Conservation (phyloP, 1,139 yeast species). For the Candida sanyaensis region DNA sequence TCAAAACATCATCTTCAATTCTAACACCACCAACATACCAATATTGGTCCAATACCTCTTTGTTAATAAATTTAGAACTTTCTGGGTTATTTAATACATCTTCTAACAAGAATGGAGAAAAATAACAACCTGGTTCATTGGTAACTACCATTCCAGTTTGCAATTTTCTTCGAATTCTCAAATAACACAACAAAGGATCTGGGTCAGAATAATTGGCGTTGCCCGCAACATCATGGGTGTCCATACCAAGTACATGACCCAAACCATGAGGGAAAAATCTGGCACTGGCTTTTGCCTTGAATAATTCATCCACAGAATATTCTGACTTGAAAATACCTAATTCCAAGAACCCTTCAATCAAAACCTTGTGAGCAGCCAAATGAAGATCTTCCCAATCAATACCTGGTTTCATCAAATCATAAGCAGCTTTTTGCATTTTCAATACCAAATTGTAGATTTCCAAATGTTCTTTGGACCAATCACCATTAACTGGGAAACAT, state of each 20-base stretch:
- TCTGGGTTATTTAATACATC: constrained; percentile 60
- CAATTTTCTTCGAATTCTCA: constrained; percentile 77
- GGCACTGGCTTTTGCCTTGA: constrained; percentile 67
- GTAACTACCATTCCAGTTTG: constrained; percentile 84
- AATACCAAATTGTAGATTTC: constrained; percentile 79
- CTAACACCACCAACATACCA: constrained; percentile 94
- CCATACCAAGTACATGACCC: constrained; percentile 93
- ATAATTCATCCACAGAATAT: constrained; percentile 64
- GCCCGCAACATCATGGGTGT: constrained; percentile 96
- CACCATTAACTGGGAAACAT: constrained; percentile 89
- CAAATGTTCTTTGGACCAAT: constrained; percentile 85
- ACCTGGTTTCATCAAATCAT: constrained; percentile 77
- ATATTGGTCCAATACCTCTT: constrained; percentile 69
- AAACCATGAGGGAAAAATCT: constrained; percentile 93
- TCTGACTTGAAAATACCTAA: constrained; percentile 76
- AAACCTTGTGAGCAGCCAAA: constrained; percentile 70
- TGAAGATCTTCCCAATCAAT: constrained; percentile 86
- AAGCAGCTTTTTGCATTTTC: constrained; percentile 77
- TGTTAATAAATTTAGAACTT: constrained; percentile 62
- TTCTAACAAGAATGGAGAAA: constrained; percentile 77
- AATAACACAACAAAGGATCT: constrained; percentile 70
- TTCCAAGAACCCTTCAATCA: constrained; percentile 69
- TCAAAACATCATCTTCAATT: constrained; percentile 88
- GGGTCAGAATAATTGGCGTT: constrained; percentile 80
- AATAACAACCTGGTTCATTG: constrained; percentile 94